These are phyloP conservation scores for Bonia amplexicaulis DNA, from an alignment of 176 grass and related monocot species.

Conservation along the genomic window DNA sequence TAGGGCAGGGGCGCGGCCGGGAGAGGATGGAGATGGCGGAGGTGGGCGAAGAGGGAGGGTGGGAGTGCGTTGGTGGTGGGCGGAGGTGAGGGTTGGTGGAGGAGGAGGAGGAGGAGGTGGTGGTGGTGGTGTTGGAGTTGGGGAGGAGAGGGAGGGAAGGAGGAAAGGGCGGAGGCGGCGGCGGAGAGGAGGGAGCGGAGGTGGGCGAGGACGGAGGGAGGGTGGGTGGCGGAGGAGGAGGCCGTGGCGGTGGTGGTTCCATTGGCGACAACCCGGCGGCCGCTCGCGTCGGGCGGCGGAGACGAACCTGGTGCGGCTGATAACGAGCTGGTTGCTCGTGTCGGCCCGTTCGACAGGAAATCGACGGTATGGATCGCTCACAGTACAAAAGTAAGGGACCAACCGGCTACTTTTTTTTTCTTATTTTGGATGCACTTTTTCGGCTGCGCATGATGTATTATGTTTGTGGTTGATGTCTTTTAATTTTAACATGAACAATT, in stretches of 20 bases:
- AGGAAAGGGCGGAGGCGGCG: constrained; percentile 47
- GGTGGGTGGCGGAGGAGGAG: neutral
- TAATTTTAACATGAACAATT: too few relatives aligned
- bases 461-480: too few relatives aligned
- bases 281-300: neutral
- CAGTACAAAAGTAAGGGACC: too few relatives aligned
- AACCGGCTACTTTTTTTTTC: too few relatives aligned
- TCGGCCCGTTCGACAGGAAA: neutral
- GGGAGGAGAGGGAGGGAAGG: constrained; percentile 29
- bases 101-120: neutral
- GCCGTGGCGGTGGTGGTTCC: constrained; percentile 8
- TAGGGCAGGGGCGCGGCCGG: constrained; percentile 38
- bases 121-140: neutral
- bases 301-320: neutral
- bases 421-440: too few relatives aligned
- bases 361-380: neutral
- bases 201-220: constrained; percentile 31
- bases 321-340: neutral
- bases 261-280: neutral
- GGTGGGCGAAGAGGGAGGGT: constrained; percentile 37
- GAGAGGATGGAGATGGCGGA: constrained; percentile 33
- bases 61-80: constrained; percentile 28
- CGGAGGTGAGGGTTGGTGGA: constrained; percentile 23
- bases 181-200: constrained; percentile 53
- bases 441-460: too few relatives aligned